Conservation (phyloP, 2,329 filamentous ascomycete genomes). For the Dactylonectria macrodidyma region DNA sequence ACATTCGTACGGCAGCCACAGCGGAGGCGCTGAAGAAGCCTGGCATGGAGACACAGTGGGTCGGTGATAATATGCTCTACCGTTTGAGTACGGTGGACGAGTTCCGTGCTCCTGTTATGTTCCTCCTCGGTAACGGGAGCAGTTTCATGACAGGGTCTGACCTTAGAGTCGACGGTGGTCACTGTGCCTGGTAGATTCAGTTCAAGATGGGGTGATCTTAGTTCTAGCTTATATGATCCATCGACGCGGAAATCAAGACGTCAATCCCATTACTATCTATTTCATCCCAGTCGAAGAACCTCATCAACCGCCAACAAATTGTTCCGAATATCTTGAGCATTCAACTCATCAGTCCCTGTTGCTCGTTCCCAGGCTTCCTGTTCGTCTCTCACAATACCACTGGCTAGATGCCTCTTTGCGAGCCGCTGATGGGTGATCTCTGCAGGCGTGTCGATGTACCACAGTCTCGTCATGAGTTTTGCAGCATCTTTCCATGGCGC, state of each 20-base stretch:
- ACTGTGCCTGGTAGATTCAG: conserved; percentile 50
- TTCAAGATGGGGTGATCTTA: no score
- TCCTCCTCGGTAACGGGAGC: conserved; percentile 54
- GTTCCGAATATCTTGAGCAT: conserved; percentile 16
- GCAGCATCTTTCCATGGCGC: conserved; percentile 12
- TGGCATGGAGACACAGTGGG: conserved; percentile 37
- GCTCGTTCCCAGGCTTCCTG: conserved; percentile 9
- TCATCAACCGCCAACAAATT: conserved; percentile 9
- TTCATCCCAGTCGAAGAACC: no score
- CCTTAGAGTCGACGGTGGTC: conserved; percentile 56
- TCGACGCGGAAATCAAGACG: no score
- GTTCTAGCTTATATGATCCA: no score
- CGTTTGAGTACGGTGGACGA: conserved; percentile 52
- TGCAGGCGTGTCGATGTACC: conserved; percentile 5
- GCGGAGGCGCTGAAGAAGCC: no score
- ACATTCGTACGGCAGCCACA: no score
- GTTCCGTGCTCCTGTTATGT: conserved; percentile 54
- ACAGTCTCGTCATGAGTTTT: conserved; percentile 10
- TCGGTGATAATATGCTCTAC: conserved; percentile 52
- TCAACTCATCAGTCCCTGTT: conserved; percentile 19
- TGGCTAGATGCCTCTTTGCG: neutral
- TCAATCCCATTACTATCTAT: no score
- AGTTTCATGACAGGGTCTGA: conserved; percentile 58
- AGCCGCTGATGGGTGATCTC: neutral
- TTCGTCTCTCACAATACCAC: conserved; percentile 4